Evolutionary conservation across 1,284 basidiomycete genomes (phyloP), one percentile per base, ranked within the genome.

Genomic region (Entoloma clypeatum): DNA sequence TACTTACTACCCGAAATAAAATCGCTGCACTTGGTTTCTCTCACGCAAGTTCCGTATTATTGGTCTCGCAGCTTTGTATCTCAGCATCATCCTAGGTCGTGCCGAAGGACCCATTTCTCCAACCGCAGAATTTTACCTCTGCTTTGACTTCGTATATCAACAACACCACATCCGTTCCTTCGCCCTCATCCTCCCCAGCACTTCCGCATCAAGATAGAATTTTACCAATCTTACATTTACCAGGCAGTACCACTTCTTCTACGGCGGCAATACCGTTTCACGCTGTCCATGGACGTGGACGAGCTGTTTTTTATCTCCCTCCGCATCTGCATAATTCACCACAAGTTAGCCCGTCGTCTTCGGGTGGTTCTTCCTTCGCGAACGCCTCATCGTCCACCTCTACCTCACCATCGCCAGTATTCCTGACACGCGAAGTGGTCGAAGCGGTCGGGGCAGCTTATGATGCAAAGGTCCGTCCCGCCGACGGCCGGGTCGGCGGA

Each of bases 101-200:
- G 18, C 81, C 86, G 3, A 82, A 81, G 57, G 86, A 90, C 55
- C 86, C 87, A 0, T 88, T 90, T 56, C 60, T 85, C 26, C 73
- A 86, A 43, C 81, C 84, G n/a, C n/a, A n/a, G n/a, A n/a, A n/a
- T n/a, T n/a, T n/a, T n/a, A n/a, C n/a, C n/a, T n/a, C n/a, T n/a
- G n/a, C n/a, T n/a, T n/a, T n/a, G n/a, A n/a, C n/a, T n/a, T n/a
- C n/a, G n/a, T n/a, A n/a, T n/a, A n/a, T n/a, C n/a, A n/a, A n/a
- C n/a, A n/a, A n/a, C n/a, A n/a, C 2, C 58, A 71, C 30, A 63
- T 64, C 6, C 83, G 87, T 37, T 53, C 67, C 10, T 54, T 57
- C 14, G 65, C 67, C 7, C 59, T 81, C 4, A 61, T 66, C 13
- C 22, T 31, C 44, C 4, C 38, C 51, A 43, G 30, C 34, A 29